phyloP scores from a whole-genome alignment of 2,329 filamentous ascomycete genomes.

The Alternaria gaisen region DNA sequence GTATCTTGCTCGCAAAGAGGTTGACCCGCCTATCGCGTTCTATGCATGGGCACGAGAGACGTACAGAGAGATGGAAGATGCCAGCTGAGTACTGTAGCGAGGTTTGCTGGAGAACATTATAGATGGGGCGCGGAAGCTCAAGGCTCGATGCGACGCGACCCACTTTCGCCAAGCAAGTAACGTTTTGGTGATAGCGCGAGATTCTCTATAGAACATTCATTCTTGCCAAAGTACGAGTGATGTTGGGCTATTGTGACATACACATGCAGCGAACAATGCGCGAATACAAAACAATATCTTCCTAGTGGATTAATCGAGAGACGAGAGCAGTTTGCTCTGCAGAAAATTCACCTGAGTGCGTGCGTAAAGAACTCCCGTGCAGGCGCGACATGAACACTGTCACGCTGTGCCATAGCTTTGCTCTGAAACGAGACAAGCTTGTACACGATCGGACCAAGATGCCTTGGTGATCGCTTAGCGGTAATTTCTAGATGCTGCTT shows the following conservation, averaged over 20 bases:
- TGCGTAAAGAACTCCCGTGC: too few relatives aligned
- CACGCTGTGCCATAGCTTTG: too few relatives aligned
- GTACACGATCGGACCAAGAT: too few relatives aligned
- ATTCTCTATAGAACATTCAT: not conserved
- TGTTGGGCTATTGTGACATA: too few relatives aligned
- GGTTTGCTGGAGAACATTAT: not conserved
- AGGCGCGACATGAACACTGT: too few relatives aligned
- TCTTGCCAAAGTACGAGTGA: too few relatives aligned
- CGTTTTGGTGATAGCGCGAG: not conserved
- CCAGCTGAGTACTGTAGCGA: not conserved
- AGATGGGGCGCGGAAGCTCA: not conserved
- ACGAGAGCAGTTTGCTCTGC: too few relatives aligned
- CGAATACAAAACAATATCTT: too few relatives aligned
- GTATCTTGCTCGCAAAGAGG: conserved; percentile 20
- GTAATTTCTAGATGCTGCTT: not conserved
- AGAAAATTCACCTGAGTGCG: too few relatives aligned
- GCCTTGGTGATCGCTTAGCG: not conserved
- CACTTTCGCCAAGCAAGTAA: not conserved
- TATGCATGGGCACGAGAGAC: conserved; percentile 31
- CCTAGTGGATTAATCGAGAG: too few relatives aligned
- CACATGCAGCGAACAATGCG: too few relatives aligned
- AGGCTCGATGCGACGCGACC: not conserved
- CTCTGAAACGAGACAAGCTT: too few relatives aligned
- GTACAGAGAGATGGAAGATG: conserved; percentile 10
- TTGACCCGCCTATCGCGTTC: conserved; percentile 26